Base-by-base conservation (phyloP, 2,329 filamentous ascomycete genomes). In the Fusarium secorum region DNA sequence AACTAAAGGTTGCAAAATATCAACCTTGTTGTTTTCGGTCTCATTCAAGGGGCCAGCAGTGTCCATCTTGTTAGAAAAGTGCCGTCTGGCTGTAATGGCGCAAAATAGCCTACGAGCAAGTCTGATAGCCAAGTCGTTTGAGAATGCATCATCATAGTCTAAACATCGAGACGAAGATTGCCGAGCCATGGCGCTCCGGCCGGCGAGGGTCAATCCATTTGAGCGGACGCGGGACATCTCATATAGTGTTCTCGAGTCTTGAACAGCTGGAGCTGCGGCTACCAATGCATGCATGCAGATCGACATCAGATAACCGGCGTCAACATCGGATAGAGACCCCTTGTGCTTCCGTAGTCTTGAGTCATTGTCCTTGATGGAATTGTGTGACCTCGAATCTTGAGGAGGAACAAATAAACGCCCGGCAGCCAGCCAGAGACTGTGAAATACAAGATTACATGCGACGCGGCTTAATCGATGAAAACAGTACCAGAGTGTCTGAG, bases 201-300 rank as follows among this genome's bases (percentile, higher is more conserved):
- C 83, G 20, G 85, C 80, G 32, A 88, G 78, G 14, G 83, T 84
- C 36, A 87, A 63, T 3, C 87, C 88, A 49, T 85, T 84, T 2
- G 88, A 86, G 45, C 89, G 83, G 24, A 89, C 83, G 24, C 88
- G 86, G 26, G 89, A 91, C 82, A 91, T 86, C 51, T 90, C 87
- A 60, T 85, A 84, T 2, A 91, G 78, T 26, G 83, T 82, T 33
- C 82, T 81, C 11, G 82, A 81, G 54, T 87, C 84, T 1, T 79
- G 76, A 11, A 86, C 81, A 35, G 86, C 77, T 0, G 89, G 89
- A 9, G 85, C 85, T 14, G 87, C 83, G 7, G 89, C 89, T 33
- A 90, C 83, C 46, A 91, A 78, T 7, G 89, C 89, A 75, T 91
- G 89, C 42, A 91, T 80, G 70, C 89, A 90, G 36, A 91, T 87